These are phyloP conservation scores for Pyrus hybrid DNA, from an alignment of 331 rosid genomes.

Conservation along the genomic window DNA sequence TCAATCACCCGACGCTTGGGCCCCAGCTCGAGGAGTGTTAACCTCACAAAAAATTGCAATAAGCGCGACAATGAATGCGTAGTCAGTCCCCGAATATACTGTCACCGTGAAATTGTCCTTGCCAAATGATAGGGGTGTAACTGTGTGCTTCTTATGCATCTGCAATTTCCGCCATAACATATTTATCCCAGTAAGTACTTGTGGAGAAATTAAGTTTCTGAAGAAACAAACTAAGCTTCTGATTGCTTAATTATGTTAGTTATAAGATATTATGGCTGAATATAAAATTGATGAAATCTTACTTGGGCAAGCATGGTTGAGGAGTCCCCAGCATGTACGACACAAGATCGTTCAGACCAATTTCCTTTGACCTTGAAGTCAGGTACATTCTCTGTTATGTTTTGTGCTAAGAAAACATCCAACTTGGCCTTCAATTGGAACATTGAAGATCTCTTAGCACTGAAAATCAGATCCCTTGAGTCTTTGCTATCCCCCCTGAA, in stretches of 20 bases:
- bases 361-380: conserved; percentile 46
- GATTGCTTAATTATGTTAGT: not conserved
- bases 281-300: not conserved
- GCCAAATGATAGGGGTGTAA: conserved; percentile 24
- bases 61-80: conserved; percentile 42
- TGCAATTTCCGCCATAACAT: conserved; percentile 12
- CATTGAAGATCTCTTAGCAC: conserved; percentile 30
- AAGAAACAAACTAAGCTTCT: not conserved
- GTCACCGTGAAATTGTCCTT: conserved; percentile 35
- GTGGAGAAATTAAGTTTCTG: not conserved
- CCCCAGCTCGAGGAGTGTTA: not conserved
- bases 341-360: conserved; percentile 41
- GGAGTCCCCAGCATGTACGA: conserved; percentile 42
- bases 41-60: conserved; percentile 28
- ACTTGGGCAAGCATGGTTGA: conserved; percentile 39
- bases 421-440: conserved; percentile 32
- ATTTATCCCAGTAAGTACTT: not conserved
- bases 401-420: conserved; percentile 45
- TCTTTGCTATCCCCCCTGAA: conserved; percentile 44
- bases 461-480: conserved; percentile 21
- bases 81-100: conserved; percentile 44
- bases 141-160: conserved; percentile 47
- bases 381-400: conserved; percentile 31
- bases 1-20: not conserved
- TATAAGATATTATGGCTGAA: not conserved